A percentile compares a stretch with the other conserved stretches of the same genome.
Evolutionary conservation across 768 basidiomycete species (phyloP).

Genomic region (Cystofilobasidium ferigula): DNA sequence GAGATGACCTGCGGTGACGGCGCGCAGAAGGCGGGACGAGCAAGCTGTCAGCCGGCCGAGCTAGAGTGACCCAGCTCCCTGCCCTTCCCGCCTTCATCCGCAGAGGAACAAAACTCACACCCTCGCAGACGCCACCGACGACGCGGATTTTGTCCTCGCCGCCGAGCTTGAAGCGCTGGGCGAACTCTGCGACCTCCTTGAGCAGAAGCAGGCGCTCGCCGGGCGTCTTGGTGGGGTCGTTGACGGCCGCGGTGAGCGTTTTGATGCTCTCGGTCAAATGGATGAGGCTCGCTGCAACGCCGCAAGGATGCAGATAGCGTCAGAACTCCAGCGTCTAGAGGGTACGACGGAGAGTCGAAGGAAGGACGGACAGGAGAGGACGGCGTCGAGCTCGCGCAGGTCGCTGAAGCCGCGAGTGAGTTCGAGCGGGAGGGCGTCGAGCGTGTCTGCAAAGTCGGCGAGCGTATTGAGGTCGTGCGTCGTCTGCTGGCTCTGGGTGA

Average conservation of each 20-base stretch:
- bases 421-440: constrained; percentile 86
- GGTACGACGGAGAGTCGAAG: neutral
- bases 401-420: constrained; percentile 90
- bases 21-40: neutral
- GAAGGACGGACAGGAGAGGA: constrained; percentile 47
- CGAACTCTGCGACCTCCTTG: constrained; percentile 88
- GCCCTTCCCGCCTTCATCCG: neutral
- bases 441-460: constrained; percentile 75
- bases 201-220: constrained; percentile 70
- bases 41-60: no score
- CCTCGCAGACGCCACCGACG: constrained; percentile 80
- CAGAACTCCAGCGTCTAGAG: constrained; percentile 1
- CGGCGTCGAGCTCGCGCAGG: constrained; percentile 95
- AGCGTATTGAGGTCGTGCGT: constrained; percentile 35
- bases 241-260: constrained; percentile 44
- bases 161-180: constrained; percentile 75
- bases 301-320: neutral
- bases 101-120: constrained; percentile 45
- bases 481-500: neutral
- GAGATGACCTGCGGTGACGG: constrained; percentile 32
- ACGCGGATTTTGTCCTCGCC: constrained; percentile 97
- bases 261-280: constrained; percentile 71
- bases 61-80: neutral
- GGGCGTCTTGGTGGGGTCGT: constrained; percentile 40
- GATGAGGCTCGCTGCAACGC: constrained; percentile 58